Evolutionary conservation across 768 basidiomycete genomes (phyloP).

Genomic region (Phaffia australis): DNA sequence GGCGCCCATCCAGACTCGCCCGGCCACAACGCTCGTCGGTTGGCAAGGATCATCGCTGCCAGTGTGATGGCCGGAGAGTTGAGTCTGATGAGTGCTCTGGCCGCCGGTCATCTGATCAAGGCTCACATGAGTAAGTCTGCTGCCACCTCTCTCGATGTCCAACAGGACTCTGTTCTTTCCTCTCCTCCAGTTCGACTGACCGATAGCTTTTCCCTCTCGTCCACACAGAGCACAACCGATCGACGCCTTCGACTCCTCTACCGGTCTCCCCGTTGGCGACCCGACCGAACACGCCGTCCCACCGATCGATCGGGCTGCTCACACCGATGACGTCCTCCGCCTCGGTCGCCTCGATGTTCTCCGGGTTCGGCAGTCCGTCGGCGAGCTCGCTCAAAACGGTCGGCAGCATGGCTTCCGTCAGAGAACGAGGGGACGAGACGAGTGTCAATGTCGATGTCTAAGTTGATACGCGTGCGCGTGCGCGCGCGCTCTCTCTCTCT

Average conservation of each 20-base stretch:
- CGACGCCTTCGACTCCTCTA: conserved; percentile 25
- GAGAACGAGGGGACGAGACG: conserved; percentile 8
- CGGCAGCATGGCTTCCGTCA: conserved; percentile 2
- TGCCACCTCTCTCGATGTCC: neutral
- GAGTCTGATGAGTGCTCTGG: conserved; percentile 78
- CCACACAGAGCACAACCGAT: conserved; percentile 27
- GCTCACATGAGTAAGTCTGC: conserved; percentile 35
- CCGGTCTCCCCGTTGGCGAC: conserved; percentile 22
- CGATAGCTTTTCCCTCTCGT: conserved; percentile 12
- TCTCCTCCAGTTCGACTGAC: neutral
- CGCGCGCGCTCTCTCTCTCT: conserved; percentile 5
- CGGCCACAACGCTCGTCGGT: conserved; percentile 75
- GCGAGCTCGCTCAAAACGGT: conserved; percentile 8
- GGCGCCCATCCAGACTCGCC: conserved; percentile 80
- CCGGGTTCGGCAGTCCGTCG: conserved; percentile 3
- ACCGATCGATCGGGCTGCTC: conserved; percentile 15
- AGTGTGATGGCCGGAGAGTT: conserved; percentile 97
- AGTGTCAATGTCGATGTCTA: neutral
- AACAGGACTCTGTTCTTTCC: conserved; percentile 1
- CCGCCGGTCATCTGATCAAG: conserved; percentile 85
- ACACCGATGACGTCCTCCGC: conserved; percentile 21
- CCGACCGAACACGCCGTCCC: conserved; percentile 17
- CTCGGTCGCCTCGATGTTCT: conserved; percentile 20
- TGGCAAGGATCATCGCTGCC: conserved; percentile 80
- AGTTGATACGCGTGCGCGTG: neutral